These are phyloP conservation scores for Trichosporon ovoides DNA, from an alignment of 1,284 basidiomycete species.

Conservation along the genomic window DNA sequence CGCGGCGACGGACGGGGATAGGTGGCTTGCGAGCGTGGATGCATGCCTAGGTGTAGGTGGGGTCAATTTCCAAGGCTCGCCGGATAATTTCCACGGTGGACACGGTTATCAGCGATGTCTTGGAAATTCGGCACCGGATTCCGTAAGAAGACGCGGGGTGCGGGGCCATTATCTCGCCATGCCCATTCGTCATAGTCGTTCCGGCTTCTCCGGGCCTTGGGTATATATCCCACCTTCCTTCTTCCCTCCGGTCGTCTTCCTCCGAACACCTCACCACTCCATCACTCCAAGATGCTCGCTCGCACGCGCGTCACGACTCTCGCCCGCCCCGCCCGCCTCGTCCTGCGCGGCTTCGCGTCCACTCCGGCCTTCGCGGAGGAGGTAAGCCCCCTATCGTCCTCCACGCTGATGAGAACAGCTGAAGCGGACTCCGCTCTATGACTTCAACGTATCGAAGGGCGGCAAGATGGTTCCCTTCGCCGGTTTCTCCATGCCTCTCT, in stretches of 20 bases:
- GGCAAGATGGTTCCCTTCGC: slow-evolving; percentile 98
- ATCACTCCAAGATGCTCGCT: too few relatives aligned
- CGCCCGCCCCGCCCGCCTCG: slow-evolving; percentile 14
- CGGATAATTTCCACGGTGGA: background rate
- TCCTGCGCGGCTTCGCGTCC: slow-evolving; percentile 22
- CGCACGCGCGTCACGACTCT: slow-evolving; percentile 10
- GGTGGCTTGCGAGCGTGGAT: too few relatives aligned
- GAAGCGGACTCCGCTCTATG: slow-evolving; percentile 73
- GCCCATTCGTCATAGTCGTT: too few relatives aligned
- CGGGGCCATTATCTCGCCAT: background rate
- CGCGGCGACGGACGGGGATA: too few relatives aligned
- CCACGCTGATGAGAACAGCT: slow-evolving; percentile 38
- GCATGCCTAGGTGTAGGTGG: too few relatives aligned
- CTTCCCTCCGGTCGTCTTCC: background rate
- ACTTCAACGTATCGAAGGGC: slow-evolving; percentile 77
- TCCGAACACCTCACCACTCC: background rate
- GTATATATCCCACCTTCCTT: background rate
- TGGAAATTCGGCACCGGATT: background rate
- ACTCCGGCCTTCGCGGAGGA: slow-evolving; percentile 14
- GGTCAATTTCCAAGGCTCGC: background rate
- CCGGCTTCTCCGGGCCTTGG: too few relatives aligned
- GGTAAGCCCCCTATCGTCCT: slow-evolving; percentile 10
- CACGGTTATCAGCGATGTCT: background rate
- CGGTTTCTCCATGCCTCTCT: slow-evolving; percentile 89
- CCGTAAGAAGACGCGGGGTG: background rate